Evolutionary conservation across 2,329 filamentous ascomycete genomes (phyloP).

Genomic region (Basipetospora chlamydospora): DNA sequence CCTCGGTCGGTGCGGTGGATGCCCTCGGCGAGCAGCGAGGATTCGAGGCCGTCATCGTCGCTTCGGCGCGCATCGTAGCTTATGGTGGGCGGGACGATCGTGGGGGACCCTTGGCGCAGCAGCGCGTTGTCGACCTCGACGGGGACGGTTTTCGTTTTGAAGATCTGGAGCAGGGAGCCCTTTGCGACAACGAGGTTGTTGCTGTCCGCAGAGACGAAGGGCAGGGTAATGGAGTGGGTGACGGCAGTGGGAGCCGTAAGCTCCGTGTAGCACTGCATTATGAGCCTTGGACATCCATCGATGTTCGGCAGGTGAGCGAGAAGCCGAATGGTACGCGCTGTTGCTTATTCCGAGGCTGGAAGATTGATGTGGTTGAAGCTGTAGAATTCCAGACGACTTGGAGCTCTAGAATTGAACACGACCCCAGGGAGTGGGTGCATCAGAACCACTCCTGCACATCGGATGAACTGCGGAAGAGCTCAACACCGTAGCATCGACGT

Average conservation of each 20-base stretch:
- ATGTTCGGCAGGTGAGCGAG: no score
- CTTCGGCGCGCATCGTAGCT: conserved; percentile 38
- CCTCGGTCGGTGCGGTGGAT: conserved; percentile 48
- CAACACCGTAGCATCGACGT: no score
- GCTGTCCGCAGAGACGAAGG: conserved; percentile 61
- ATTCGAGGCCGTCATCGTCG: conserved; percentile 49
- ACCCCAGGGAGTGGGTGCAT: no score
- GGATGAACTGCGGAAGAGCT: no score
- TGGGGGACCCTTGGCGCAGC: conserved; percentile 19
- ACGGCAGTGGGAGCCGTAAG: conserved; percentile 87
- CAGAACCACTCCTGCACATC: no score
- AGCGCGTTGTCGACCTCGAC: conserved; percentile 42
- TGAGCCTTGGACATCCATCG: conserved; percentile 2
- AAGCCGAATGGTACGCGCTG: no score
- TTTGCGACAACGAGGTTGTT: conserved; percentile 85
- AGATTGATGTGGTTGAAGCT: no score
- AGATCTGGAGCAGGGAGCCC: conserved; percentile 86
- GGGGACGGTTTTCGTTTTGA: conserved; percentile 53
- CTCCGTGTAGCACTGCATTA: conserved; percentile 97
- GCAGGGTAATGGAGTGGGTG: conserved; percentile 67
- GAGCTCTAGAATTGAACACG: background rate
- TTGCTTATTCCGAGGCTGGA: no score
- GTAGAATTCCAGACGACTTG: no score
- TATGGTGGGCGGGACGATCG: conserved; percentile 11
- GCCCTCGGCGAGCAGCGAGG: conserved; percentile 52